Evolutionary conservation across 768 basidiomycete species (phyloP).

Genomic region (Suillus luteus): DNA sequence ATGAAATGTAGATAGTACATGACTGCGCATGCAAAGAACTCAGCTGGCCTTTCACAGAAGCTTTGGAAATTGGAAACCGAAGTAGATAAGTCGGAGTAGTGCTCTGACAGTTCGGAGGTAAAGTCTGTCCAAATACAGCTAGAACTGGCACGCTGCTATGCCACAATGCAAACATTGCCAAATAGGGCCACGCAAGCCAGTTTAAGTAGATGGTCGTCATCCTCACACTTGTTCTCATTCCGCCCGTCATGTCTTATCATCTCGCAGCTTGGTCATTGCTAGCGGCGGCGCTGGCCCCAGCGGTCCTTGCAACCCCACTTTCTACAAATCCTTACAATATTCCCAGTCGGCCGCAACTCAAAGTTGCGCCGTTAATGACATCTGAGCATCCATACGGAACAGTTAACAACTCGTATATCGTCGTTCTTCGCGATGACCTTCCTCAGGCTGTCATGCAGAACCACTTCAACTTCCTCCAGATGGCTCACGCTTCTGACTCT

Average conservation of each 20-base stretch:
- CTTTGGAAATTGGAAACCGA: background rate
- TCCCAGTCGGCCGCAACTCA: conserved; percentile 45
- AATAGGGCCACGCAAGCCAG: conserved; percentile 16
- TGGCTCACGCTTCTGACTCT: conserved; percentile 56
- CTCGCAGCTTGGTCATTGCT: conserved; percentile 37
- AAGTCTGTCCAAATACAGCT: conserved; percentile 7
- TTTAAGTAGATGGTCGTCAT: conserved; percentile 28
- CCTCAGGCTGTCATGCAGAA: conserved; percentile 59
- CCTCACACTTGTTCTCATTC: conserved; percentile 17
- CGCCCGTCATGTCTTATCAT: conserved; percentile 35
- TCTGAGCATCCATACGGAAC: conserved; percentile 66
- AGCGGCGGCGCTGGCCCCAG: conserved; percentile 40
- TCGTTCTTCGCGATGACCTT: conserved; percentile 79
- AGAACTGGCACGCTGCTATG: conserved; percentile 7
- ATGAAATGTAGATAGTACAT: background rate
- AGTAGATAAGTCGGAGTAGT: background rate
- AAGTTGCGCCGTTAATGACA: conserved; percentile 61
- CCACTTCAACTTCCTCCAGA: conserved; percentile 78
- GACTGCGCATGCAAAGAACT: background rate
- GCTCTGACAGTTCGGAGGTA: background rate
- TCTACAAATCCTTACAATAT: conserved; percentile 42
- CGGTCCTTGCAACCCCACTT: conserved; percentile 42
- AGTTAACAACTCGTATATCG: conserved; percentile 92
- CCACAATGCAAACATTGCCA: conserved; percentile 35
- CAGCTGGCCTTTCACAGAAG: background rate